Percentiles rank a stretch among this genome's conserved stretches.
These are phyloP conservation scores for Leishmania martiniquensis DNA, from an alignment of 208 protist genomes.

Conservation along the genomic window DNA sequence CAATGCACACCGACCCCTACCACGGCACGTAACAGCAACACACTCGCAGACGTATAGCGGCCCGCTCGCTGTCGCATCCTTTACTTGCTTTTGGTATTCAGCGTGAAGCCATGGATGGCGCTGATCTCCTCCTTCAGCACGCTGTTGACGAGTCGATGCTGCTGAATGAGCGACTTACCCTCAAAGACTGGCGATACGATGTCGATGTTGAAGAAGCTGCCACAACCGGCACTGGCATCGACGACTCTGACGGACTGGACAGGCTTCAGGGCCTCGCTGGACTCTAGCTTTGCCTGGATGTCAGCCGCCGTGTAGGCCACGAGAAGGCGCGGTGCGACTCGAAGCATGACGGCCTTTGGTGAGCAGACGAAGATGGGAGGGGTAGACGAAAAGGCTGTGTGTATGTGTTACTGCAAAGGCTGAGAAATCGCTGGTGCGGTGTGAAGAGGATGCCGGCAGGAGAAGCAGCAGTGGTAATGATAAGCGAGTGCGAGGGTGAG, in stretches of 20 bases:
- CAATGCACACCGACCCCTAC: neutral
- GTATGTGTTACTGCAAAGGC: no score
- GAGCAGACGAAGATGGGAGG: neutral
- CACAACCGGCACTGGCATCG: constrained; percentile 82
- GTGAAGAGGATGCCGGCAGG: neutral
- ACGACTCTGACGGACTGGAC: constrained; percentile 58
- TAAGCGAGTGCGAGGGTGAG: neutral
- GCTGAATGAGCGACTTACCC: constrained; percentile 81
- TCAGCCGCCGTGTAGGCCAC: constrained; percentile 53
- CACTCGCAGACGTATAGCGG: neutral
- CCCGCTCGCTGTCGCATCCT: neutral
- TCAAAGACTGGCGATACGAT: constrained; percentile 73
- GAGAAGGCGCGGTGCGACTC: constrained; percentile 18
- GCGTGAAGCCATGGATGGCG: constrained; percentile 86
- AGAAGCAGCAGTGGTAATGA: neutral
- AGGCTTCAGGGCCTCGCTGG: constrained; percentile 56
- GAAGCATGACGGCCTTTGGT: constrained; percentile 20
- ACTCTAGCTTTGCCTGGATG: constrained; percentile 76
- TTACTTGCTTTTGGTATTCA: constrained; percentile 52
- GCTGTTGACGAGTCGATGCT: constrained; percentile 86
- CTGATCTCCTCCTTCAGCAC: constrained; percentile 84
- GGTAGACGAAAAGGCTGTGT: neutral
- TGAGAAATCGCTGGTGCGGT: neutral
- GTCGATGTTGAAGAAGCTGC: constrained; percentile 86
- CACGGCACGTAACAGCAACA: neutral